A percentile compares a stretch with the other conserved stretches of the same genome.
Evolutionary conservation across 768 basidiomycete species (phyloP).

Genomic region (Candolleomyces efflorescens): DNA sequence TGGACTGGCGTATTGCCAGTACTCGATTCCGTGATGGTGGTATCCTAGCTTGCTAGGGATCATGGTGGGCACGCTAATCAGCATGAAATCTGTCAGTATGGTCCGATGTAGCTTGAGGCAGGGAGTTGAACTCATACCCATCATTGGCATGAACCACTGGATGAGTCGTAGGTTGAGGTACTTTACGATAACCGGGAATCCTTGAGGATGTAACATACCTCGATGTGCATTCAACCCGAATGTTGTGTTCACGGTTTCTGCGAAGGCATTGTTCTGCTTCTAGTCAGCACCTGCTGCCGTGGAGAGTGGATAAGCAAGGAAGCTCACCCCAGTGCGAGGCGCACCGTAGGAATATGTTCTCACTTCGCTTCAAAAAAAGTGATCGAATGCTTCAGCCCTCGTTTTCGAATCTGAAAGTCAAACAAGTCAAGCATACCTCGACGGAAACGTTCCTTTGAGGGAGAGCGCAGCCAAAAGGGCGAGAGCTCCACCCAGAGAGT

Average conservation of each 20-base stretch:
- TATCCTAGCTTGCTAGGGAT: constrained; percentile 46
- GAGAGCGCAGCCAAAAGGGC: constrained; percentile 45
- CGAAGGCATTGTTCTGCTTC: constrained; percentile 41
- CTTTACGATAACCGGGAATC: not conserved
- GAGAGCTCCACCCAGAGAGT: constrained; percentile 52
- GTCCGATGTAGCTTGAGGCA: not conserved
- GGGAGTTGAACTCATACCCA: constrained; percentile 25
- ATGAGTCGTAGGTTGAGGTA: not conserved
- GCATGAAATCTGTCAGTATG: not conserved
- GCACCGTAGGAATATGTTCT: constrained; percentile 49
- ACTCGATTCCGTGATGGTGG: constrained; percentile 52
- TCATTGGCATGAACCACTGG: constrained; percentile 50
- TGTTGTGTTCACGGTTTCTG: constrained; percentile 38
- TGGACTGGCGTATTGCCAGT: constrained; percentile 45
- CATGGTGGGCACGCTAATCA: constrained; percentile 44
- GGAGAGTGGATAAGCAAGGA: not conserved
- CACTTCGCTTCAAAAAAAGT: constrained; percentile 20
- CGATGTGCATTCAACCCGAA: constrained; percentile 39
- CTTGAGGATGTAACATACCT: constrained; percentile 24
- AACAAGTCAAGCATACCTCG: constrained; percentile 21
- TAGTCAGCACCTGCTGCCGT: not conserved
- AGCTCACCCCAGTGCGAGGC: constrained; percentile 42
- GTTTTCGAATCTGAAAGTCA: not conserved
- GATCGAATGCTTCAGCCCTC: too few species aligned
- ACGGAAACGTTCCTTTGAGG: constrained; percentile 37